Base-by-base conservation (phyloP, 2,329 filamentous ascomycete species). In the Fonsecaea pedrosoi region DNA sequence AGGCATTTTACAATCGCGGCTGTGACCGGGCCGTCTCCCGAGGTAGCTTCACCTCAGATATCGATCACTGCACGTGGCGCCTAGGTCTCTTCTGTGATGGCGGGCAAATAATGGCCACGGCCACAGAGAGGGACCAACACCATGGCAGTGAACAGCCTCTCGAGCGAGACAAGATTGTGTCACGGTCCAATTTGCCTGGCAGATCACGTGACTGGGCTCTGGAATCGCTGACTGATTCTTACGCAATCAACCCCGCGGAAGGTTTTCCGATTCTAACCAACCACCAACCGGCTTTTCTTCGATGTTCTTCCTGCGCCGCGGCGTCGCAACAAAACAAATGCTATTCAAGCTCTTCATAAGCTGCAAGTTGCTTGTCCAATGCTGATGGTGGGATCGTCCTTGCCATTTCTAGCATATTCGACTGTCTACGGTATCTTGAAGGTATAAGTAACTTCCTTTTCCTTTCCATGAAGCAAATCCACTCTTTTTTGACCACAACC, bases 161-260 rank as follows among this genome's bases (percentile, higher is more conserved):
- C 13, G 40, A 15, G 5, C 40, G 13, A 21, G 48, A 53, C 5
- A 9, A 40, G 9, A 15, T 5, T 12, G 9, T 40, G 37, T 40
- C 37, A 40, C 30, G 4, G 30, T 32, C 4, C 30, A 38, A 38
- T 38, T 7, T 45, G 40, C 45, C 30, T 50, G 45, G 45, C 45
- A 30, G 5, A 12, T 55, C 54, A 55, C 54, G n/a, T 55, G 54
- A 61, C 59, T 21, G 5, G 21, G 2, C 2, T 48, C 54, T 30
- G 15, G 21, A n/a, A 32, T 38, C 6, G 68, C 68, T 70, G 68
- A 70, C 68, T 53, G 63, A 70, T 70, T 70, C 60, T 70, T 70
- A 70, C 66, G 38, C 61, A 66, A 70, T 59, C 66, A 64, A 13
- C 53, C 15, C 37, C 18, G 48, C 59, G 54, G 62, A 65, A 68